These are phyloP conservation scores for Coffea canephora DNA, from an alignment of 257 asterid genomes.

Conservation along the genomic window DNA sequence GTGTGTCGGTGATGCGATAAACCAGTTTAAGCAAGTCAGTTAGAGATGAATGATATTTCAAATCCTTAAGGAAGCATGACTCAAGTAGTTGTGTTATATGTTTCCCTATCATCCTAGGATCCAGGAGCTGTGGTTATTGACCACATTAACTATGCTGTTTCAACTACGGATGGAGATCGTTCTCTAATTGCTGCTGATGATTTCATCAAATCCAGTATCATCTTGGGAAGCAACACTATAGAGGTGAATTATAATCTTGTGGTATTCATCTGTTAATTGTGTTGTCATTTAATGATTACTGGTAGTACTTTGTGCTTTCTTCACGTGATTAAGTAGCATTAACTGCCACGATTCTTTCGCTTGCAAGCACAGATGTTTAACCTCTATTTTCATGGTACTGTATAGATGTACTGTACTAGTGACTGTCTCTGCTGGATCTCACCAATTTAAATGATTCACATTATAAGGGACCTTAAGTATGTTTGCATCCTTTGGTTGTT, in stretches of 20 bases:
- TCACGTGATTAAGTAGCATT: not conserved
- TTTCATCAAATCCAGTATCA: conserved; percentile 58
- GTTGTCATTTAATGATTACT: not conserved
- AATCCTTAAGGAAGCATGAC: not conserved
- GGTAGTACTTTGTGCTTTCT: not conserved
- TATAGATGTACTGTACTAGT: not conserved
- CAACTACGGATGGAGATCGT: conserved; percentile 70
- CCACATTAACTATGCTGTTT: conserved; percentile 66
- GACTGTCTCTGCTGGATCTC: not conserved
- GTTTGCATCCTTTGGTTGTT: not conserved
- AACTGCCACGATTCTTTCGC: not conserved
- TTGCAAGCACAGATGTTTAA: not conserved
- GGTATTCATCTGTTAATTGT: not conserved
- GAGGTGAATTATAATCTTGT: conserved; percentile 44
- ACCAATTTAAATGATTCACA: not conserved
- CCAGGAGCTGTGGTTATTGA: conserved; percentile 66
- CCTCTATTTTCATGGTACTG: not conserved
- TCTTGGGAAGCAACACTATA: conserved; percentile 57
- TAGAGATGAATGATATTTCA: not conserved
- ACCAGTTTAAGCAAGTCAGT: not conserved
- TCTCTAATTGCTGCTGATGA: conserved; percentile 63
- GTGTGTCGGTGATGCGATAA: too few relatives aligned
- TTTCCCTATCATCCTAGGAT: conserved; percentile 39
- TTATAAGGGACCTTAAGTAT: not conserved
- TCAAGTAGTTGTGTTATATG: not conserved